Conservation (phyloP, 2,329 filamentous ascomycete genomes). For the Malbranchea cinnamomea region DNA sequence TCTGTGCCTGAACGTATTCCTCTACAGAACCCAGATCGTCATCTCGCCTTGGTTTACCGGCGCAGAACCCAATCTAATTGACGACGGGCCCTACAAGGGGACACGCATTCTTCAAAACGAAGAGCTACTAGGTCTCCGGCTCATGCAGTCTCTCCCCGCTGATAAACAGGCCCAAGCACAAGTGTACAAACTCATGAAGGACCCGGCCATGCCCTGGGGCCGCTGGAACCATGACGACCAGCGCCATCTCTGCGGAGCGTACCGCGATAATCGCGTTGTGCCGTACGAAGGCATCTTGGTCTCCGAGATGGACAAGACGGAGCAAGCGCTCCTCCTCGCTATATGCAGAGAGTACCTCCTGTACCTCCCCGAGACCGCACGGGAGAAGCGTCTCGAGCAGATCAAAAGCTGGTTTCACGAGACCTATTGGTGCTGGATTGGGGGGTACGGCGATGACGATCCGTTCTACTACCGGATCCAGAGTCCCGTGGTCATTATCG, state of each 20-base stretch:
- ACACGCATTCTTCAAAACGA: constrained; percentile 52
- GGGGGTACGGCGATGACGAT: constrained; percentile 49
- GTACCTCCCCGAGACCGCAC: constrained; percentile 47
- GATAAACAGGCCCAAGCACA: constrained; percentile 38
- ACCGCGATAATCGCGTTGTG: constrained; percentile 61
- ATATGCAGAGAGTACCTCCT: constrained; percentile 52
- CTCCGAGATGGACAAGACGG: constrained; percentile 28
- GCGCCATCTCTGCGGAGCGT: constrained; percentile 62
- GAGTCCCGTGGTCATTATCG: constrained; percentile 56
- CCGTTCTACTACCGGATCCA: constrained; percentile 68
- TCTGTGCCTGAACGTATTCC: constrained; percentile 56
- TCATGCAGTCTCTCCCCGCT: constrained; percentile 49
- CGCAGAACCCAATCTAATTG: constrained; percentile 64
- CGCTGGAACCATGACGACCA: constrained; percentile 74
- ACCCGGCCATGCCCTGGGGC: constrained; percentile 50
- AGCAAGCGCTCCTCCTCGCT: constrained; percentile 39
- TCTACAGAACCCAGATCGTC: constrained; percentile 50
- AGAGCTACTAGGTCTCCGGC: constrained; percentile 46
- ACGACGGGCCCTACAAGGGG: constrained; percentile 46
- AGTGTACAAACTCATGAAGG: constrained; percentile 44
- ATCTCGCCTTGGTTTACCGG: constrained; percentile 65
- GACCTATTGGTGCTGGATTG: constrained; percentile 66
- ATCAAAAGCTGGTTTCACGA: constrained; percentile 45
- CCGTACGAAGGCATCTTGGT: constrained; percentile 56
- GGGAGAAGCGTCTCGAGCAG: constrained; percentile 39